Conservation (phyloP, 164 flowering plant species). For the Dillenia turbinata region DNA sequence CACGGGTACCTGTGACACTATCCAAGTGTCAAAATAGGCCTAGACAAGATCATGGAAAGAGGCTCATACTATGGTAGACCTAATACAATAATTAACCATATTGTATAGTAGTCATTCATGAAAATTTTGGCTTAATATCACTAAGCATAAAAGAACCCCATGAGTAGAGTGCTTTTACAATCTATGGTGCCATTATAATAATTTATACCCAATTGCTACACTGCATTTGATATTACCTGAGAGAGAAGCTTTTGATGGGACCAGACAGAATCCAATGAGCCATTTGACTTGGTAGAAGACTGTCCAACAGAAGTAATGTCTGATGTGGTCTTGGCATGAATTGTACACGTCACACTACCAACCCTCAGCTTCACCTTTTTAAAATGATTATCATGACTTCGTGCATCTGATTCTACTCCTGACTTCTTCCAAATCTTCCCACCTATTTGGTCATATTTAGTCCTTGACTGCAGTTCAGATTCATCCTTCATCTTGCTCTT, state of each 20-base stretch:
- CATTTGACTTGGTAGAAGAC: conserved; percentile 34
- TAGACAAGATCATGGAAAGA: too few relatives aligned
- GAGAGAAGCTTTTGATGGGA: conserved; percentile 30
- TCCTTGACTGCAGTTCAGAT: conserved; percentile 22
- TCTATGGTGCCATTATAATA: too few relatives aligned
- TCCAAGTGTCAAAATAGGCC: too few relatives aligned
- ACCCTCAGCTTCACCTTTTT: conserved; percentile 88
- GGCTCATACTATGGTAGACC: too few relatives aligned
- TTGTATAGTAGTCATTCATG: too few relatives aligned
- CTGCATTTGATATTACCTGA: conserved; percentile 25
- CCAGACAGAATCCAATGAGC: conserved; percentile 29
- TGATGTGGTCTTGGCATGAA: conserved; percentile 48
- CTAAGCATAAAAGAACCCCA: too few relatives aligned
- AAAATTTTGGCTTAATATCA: too few relatives aligned
- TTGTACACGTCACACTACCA: conserved; percentile 71
- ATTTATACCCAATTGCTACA: too few relatives aligned
- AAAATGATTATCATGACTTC: conserved; percentile 46
- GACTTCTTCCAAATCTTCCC: conserved; percentile 12
- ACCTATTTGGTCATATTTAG: conserved; percentile 8
- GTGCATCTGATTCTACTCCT: conserved; percentile 24
- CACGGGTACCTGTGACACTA: too few relatives aligned
- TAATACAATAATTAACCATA: too few relatives aligned
- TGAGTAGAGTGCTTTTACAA: too few relatives aligned
- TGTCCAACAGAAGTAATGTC: conserved; percentile 16
- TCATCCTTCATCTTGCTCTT: conserved; percentile 24